Base-by-base conservation (phyloP, 2,329 filamentous ascomycete genomes). In the Fusarium hostae region DNA sequence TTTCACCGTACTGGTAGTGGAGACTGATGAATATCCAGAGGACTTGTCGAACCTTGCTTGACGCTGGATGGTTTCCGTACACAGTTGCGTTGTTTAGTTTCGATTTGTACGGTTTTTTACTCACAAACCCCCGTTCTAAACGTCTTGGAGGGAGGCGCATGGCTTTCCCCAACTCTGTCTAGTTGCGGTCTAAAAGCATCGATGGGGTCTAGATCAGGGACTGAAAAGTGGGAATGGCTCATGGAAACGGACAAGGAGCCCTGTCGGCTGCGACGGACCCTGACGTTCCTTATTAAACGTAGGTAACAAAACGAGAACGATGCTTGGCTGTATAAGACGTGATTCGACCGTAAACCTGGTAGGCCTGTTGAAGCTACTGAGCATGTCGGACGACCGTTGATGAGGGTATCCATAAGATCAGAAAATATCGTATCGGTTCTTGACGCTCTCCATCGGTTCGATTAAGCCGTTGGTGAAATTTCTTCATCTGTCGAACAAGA, bases 21-120 rank as follows among this genome's bases (percentile, higher is more conserved):
- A 39, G 37, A 55, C 35, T 22, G 35, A 39, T 30, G 44, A 40
- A 40, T 13, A 22, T 13, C 39, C 20, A 40, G 12, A 40, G 39
- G 20, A 30, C 26, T 47, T 32, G 28, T 50, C 20, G 15, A 37
- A 39, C n/a, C 30, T 32, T 45, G 37, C 18, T 26, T 30, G 35
- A 20, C 26, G 28, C 37, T 56, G 30, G 34, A 59, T 52, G 32
- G 41, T 39, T 48, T 35, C 39, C n/a, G 48, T 32, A 28, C 37
- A 43, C 13, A 55, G 48, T 34, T 30, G 26, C 13, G 43, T 51
- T 41, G 24, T 20, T 51, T 45, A 39, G 39, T 57, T 68, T 57
- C 34, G 32, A 73, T 76, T 72, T 64, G 72, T 64, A 74, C 73
- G 69, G 54, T 68, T 68, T 70, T 59, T 40, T 52, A 72, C 68